phyloP scores from a whole-genome alignment of 768 basidiomycete species.

The Mycena vitilis region DNA sequence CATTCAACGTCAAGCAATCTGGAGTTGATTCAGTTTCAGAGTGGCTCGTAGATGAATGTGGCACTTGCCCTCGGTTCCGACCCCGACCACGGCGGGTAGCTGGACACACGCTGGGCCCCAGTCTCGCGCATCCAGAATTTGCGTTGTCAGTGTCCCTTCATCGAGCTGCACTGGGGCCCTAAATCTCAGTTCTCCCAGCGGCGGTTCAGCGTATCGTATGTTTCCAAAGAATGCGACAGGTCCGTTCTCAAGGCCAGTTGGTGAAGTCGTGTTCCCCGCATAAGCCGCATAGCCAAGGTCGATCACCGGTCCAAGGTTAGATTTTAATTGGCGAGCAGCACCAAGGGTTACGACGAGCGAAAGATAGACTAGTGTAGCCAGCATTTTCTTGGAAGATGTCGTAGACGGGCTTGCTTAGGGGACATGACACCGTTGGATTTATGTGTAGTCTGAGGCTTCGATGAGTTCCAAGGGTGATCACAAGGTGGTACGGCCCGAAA shows the following conservation, averaged over 20 bases:
- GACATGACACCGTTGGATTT: too few species aligned
- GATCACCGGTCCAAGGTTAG: conserved; percentile 51
- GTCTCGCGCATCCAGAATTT: conserved; percentile 54
- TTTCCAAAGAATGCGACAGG: conserved; percentile 57
- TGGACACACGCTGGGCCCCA: conserved; percentile 62
- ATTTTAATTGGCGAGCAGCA: conserved; percentile 9
- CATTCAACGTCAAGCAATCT: conserved; percentile 57
- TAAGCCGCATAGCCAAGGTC: conserved; percentile 54
- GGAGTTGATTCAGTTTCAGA: neutral
- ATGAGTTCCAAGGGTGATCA: neutral
- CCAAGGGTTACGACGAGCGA: neutral
- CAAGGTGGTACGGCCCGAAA: conserved; percentile 6
- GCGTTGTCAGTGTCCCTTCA: conserved; percentile 40
- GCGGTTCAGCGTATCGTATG: conserved; percentile 57
- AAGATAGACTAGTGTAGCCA: neutral
- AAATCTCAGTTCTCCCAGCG: conserved; percentile 53
- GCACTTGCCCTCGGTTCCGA: conserved; percentile 56
- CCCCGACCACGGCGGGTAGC: conserved; percentile 56
- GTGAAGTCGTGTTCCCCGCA: conserved; percentile 54
- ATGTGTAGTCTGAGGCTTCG: neutral
- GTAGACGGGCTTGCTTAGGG: too few species aligned
- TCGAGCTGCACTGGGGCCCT: conserved; percentile 51
- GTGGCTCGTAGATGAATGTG: too few species aligned
- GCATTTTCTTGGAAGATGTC: too few species aligned
- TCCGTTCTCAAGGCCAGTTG: conserved; percentile 47